Evolutionary conservation across 257 asterid genomes (phyloP).

Genomic region (Fraxinus excelsior): DNA sequence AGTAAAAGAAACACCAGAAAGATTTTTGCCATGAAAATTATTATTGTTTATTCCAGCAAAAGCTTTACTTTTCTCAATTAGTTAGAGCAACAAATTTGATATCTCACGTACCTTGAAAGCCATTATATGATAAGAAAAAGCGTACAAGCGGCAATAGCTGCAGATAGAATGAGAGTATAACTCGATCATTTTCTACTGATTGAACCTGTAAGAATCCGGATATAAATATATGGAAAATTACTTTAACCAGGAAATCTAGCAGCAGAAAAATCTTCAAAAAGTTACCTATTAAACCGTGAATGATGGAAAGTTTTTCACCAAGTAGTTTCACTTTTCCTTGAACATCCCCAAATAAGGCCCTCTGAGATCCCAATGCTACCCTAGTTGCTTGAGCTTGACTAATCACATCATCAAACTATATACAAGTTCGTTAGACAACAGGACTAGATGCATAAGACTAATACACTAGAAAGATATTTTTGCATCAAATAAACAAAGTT

Average conservation of each 20-base stretch:
- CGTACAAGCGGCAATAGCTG: conserved; percentile 60
- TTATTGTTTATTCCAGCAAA: conserved; percentile 14
- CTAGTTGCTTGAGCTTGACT: conserved; percentile 96
- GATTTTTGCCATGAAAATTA: not conserved
- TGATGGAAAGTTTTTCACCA: conserved; percentile 82
- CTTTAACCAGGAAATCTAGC: not conserved
- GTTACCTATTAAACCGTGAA: conserved; percentile 87
- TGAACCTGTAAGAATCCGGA: conserved; percentile 39
- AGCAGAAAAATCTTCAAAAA: conserved; percentile 14
- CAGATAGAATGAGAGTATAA: conserved; percentile 55
- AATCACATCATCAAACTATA: conserved; percentile 90
- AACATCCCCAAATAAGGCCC: conserved; percentile 85
- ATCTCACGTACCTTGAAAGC: conserved; percentile 46
- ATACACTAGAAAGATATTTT: too few relatives aligned
- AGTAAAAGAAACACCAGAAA: too few relatives aligned
- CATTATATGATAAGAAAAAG: conserved; percentile 53
- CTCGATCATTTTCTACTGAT: conserved; percentile 54
- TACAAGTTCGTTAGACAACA: not conserved
- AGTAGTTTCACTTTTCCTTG: conserved; percentile 87
- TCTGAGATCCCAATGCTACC: conserved; percentile 79
- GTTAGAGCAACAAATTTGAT: not conserved
- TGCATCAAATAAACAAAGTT: not conserved
- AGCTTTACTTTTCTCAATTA: conserved; percentile 3
- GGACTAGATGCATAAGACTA: conserved; percentile 7
- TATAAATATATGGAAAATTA: not conserved